Conservation (phyloP, 495 filamentous ascomycete species). For the Durotheca rogersii region DNA sequence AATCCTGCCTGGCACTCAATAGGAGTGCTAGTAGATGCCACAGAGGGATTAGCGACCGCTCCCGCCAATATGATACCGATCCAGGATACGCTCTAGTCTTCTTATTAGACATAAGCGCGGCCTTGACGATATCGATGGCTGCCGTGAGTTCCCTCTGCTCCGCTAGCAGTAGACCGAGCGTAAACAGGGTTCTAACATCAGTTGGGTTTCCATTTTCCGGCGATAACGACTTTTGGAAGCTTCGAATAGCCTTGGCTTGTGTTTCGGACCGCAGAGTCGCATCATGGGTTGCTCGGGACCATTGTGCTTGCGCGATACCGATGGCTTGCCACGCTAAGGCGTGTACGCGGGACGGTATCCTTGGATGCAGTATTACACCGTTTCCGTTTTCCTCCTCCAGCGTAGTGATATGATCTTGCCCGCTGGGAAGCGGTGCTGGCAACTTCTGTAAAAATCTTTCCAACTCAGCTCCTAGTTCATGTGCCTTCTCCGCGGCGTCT, state of each 20-base stretch:
- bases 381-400: slow-evolving; percentile 38
- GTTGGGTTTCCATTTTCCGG: slow-evolving; percentile 60
- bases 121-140: slow-evolving; percentile 75
- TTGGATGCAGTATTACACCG: slow-evolving; percentile 39
- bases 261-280: slow-evolving; percentile 65
- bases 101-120: slow-evolving; percentile 50
- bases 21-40: slow-evolving; percentile 89
- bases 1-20: slow-evolving; percentile 83
- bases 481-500: slow-evolving; percentile 74
- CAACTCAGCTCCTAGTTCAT: slow-evolving; percentile 62
- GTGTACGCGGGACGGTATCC: slow-evolving; percentile 55
- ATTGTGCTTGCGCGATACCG: slow-evolving; percentile 79
- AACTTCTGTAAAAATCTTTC: slow-evolving; percentile 58
- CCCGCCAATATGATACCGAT: slow-evolving; percentile 46
- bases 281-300: slow-evolving; percentile 77
- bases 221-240: slow-evolving; percentile 68
- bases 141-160: slow-evolving; percentile 74
- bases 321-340: slow-evolving; percentile 75
- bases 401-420: slow-evolving; percentile 26
- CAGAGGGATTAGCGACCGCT: slow-evolving; percentile 63
- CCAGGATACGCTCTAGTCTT: slow-evolving; percentile 37
- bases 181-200: slow-evolving; percentile 72
- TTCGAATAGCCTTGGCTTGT: slow-evolving; percentile 70
- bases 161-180: slow-evolving; percentile 74
- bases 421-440: slow-evolving; percentile 24